Base-by-base conservation (phyloP, 352 stramenopile genomes). In the Globisporangium nodosum region DNA sequence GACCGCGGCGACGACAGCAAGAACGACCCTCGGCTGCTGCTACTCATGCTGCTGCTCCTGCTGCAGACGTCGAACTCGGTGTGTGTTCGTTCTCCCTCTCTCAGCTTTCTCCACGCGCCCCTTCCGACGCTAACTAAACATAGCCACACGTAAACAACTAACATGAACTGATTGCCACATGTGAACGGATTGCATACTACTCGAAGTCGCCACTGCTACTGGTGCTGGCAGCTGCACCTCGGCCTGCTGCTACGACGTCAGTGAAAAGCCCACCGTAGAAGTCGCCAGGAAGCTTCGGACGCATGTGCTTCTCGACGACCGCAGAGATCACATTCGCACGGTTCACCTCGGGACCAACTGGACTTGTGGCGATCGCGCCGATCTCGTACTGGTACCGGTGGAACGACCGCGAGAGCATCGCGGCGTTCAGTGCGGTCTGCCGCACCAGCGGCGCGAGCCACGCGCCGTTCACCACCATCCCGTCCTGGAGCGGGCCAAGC, bases 201-300 rank as follows among this genome's bases (percentile, higher is more conserved):
- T 27, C 24, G 1, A 27, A 27, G 24, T 27, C 24, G 24, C 24
- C 33, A 37, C 33, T 37, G 33, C 33, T 37, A 37, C 24, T 27
- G 24, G 24, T 27, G 24, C 24, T 37, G 5, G 9, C 33, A 6
- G 33, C 33, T 37, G 24, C 24, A 27, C 24, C 24, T 27, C 24
- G 24, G 1, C 24, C 24, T 39, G 33, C 33, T 11, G 33, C 33
- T 5, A 70, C 70, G 39, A 88, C 62, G 59, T 88, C 78, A 20
- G 73, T 67, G 64, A 94, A 94, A 40, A 94, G 65, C 51, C 81
- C 72, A 40, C 85, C 80, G 61, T 95, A 95, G 61, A 95, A 95
- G 61, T 95, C 81, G 33, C 85, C 83, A 12, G 85, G 85, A 18
- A 95, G 73, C 64, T 91, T 85, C 16, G 85, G 83, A 13, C 71